phyloP scores from a whole-genome alignment of 805 yeast species.

The Sugiyamaella qingdaonensis region DNA sequence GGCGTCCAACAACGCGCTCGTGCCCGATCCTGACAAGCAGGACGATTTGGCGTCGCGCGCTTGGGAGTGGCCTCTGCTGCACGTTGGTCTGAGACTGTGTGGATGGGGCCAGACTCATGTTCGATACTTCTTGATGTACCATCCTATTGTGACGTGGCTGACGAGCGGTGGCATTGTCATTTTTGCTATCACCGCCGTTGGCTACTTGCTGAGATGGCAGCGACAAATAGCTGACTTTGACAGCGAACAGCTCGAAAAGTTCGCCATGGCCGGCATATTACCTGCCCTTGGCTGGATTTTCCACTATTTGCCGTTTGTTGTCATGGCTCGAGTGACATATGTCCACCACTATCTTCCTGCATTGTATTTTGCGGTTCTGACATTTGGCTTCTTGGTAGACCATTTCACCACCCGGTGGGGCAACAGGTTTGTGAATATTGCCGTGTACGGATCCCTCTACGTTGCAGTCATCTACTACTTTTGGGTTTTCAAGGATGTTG shows the following conservation, averaged over 20 bases:
- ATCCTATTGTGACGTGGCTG: slow-evolving; percentile 61
- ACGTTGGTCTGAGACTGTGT: slow-evolving; percentile 71
- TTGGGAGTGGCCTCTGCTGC: slow-evolving; percentile 80
- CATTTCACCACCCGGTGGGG: slow-evolving; percentile 35
- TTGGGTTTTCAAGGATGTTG: slow-evolving; percentile 58
- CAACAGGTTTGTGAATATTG: slow-evolving; percentile 24
- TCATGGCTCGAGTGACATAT: slow-evolving; percentile 96
- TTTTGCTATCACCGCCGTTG: slow-evolving; percentile 37
- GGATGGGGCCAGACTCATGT: slow-evolving; percentile 56
- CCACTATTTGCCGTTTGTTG: slow-evolving; percentile 81
- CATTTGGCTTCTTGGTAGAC: slow-evolving; percentile 61
- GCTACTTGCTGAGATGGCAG: slow-evolving; percentile 56
- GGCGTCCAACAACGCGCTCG: slow-evolving; percentile 77
- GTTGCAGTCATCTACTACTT: slow-evolving; percentile 53
- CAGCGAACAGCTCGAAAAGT: slow-evolving; percentile 38
- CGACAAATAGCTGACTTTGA: slow-evolving; percentile 56
- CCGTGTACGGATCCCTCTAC: slow-evolving; percentile 45
- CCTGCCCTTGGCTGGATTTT: slow-evolving; percentile 90
- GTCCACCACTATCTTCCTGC: slow-evolving; percentile 97
- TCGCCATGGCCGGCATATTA: slow-evolving; percentile 63
- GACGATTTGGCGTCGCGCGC: slow-evolving; percentile 70
- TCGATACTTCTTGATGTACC: slow-evolving; percentile 65
- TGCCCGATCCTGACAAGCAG: slow-evolving; percentile 67
- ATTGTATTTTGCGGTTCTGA: slow-evolving; percentile 84
- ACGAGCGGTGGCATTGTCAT: slow-evolving; percentile 48